Conservation (phyloP, 73 alveolate species). For the Tetrahymena borealis region DNA sequence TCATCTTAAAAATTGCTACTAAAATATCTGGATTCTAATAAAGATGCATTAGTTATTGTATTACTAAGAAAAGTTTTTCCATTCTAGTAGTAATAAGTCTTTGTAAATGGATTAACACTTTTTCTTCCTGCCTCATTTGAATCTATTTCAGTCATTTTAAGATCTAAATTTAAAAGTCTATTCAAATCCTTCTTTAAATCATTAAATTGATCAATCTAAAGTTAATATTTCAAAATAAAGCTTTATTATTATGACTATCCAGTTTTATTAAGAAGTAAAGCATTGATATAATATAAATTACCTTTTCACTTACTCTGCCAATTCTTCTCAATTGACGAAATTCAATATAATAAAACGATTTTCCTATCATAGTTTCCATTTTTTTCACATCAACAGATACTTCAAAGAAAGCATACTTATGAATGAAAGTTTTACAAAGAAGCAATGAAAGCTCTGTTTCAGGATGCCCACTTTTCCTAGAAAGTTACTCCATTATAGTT, state of each 20-base stretch:
- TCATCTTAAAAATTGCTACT: not conserved
- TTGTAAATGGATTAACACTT: not conserved
- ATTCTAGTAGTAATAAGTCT: not conserved
- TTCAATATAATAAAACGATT: not conserved
- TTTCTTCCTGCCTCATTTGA: not conserved
- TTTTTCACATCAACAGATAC: not conserved
- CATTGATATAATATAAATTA: not conserved
- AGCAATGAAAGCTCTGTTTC: not conserved
- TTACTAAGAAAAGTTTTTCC: not conserved
- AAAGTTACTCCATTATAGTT: not conserved
- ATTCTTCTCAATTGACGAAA: not conserved
- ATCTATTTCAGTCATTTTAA: not conserved
- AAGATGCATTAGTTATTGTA: not conserved
- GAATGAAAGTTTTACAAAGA: not conserved
- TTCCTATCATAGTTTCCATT: not conserved
- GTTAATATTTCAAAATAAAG: too few relatives aligned
- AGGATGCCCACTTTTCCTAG: not conserved
- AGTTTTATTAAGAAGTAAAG: too few relatives aligned
- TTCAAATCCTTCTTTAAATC: not conserved
- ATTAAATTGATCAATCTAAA: not conserved
- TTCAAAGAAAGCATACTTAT: not conserved
- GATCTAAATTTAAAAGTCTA: not conserved
- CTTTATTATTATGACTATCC: too few relatives aligned
- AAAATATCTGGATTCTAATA: not conserved
- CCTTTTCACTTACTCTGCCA: not conserved